These are phyloP conservation scores for Mortierella sp. DNA, from an alignment of 371 early-diverging fungal species.

Conservation along the genomic window DNA sequence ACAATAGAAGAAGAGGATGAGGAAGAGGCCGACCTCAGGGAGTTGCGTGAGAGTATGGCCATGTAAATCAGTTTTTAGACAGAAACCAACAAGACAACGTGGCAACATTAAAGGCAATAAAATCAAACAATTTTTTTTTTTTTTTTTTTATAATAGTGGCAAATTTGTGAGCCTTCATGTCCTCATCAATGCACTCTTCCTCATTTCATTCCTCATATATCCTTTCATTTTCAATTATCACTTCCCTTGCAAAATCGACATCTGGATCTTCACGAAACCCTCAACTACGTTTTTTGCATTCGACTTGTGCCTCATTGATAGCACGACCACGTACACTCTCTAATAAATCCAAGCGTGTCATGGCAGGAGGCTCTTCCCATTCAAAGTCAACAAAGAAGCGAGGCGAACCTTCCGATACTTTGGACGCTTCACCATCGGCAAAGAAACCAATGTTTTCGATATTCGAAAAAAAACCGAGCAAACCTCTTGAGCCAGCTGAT, in stretches of 20 bases:
- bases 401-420: background rate
- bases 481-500: constrained; percentile 9
- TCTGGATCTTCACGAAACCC: background rate
- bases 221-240: too few relatives aligned
- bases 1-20: constrained; percentile 72
- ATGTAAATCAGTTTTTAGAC: constrained; percentile 50
- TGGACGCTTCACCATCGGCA: constrained; percentile 1
- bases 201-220: too few relatives aligned
- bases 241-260: background rate
- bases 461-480: constrained; percentile 31
- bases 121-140: background rate
- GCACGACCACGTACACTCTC: background rate
- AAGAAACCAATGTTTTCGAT: constrained; percentile 55
- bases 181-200: too few relatives aligned
- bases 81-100: background rate
- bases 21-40: constrained; percentile 90
- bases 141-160: background rate
- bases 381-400: background rate
- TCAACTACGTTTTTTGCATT: constrained; percentile 3
- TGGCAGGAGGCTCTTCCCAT: background rate
- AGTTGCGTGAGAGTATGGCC: constrained; percentile 85
- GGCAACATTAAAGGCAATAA: background rate
- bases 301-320: background rate
- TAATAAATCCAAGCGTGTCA: background rate
- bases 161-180: background rate